Evolutionary conservation across 2,329 filamentous ascomycete species (phyloP).

Genomic region (Diplodia seriata): DNA sequence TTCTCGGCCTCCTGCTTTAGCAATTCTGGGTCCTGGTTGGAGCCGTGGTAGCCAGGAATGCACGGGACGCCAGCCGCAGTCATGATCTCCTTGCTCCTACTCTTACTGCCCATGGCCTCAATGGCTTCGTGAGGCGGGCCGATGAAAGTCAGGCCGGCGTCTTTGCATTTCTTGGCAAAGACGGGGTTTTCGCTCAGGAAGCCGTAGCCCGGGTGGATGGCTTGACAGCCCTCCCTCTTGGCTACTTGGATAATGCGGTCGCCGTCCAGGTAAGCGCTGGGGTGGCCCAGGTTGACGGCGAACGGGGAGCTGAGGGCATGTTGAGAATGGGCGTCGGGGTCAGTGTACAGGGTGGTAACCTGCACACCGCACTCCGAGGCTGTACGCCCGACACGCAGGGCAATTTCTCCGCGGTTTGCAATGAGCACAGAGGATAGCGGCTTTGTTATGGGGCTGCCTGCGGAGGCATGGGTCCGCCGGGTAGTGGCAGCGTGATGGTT

Average conservation of each 20-base stretch:
- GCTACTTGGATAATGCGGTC: slow-evolving; percentile 90
- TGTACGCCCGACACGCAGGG: slow-evolving; percentile 87
- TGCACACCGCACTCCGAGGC: slow-evolving; percentile 87
- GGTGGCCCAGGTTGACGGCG: slow-evolving; percentile 81
- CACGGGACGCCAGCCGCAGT: slow-evolving; percentile 91
- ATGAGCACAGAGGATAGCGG: slow-evolving; percentile 79
- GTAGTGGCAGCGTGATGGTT: slow-evolving; percentile 4
- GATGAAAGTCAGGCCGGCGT: slow-evolving; percentile 92
- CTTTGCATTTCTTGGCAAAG: slow-evolving; percentile 86
- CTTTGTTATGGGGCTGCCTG: slow-evolving; percentile 12
- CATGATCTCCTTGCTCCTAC: slow-evolving; percentile 95
- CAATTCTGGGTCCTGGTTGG: slow-evolving; percentile 72
- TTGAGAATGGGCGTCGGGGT: slow-evolving; percentile 84
- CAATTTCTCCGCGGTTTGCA: slow-evolving; percentile 96
- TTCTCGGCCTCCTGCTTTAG: slow-evolving; percentile 75
- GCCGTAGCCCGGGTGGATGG: slow-evolving; percentile 94
- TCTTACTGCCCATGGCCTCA: slow-evolving; percentile 90
- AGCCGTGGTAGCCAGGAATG: slow-evolving; percentile 93
- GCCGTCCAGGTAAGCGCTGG: slow-evolving; percentile 89
- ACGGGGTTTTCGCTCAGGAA: slow-evolving; percentile 91
- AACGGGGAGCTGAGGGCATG: slow-evolving; percentile 86
- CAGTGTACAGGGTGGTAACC: slow-evolving; percentile 94
- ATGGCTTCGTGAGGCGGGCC: slow-evolving; percentile 82
- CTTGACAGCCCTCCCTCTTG: slow-evolving; percentile 83
- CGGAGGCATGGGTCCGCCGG: slow-evolving; percentile 9